Conservation (phyloP, 1,139 yeast genomes). For the Debaryomyces subglobosus region DNA sequence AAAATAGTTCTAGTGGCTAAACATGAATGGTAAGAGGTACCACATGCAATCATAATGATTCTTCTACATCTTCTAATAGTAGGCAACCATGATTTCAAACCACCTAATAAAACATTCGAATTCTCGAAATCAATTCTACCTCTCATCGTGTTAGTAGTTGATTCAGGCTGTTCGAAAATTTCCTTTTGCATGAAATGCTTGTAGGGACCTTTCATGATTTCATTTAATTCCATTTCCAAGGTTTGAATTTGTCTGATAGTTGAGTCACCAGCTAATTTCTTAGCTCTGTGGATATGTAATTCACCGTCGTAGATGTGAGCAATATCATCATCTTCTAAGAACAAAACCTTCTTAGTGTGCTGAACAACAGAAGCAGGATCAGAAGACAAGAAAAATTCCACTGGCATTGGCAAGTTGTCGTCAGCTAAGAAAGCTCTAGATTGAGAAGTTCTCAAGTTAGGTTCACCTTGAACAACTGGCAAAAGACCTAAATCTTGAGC, state of each 20-base stretch:
- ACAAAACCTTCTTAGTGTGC: conserved; percentile 95
- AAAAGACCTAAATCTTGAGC: conserved; percentile 32
- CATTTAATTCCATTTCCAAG: conserved; percentile 93
- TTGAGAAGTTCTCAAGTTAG: conserved; percentile 80
- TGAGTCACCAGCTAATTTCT: conserved; percentile 87
- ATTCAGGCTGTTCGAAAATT: conserved; percentile 97
- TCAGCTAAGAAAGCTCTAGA: conserved; percentile 91
- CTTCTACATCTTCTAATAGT: conserved; percentile 94
- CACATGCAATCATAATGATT: conserved; percentile 98
- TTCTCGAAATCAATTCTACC: conserved; percentile 95
- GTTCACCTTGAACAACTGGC: conserved; percentile 48
- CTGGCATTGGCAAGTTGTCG: conserved; percentile 91
- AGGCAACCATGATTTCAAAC: conserved; percentile 80
- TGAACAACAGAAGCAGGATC: conserved; percentile 98
- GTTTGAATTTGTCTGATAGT: conserved; percentile 96
- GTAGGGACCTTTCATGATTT: conserved; percentile 97
- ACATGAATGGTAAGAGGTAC: conserved; percentile 98
- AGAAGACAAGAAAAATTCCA: conserved; percentile 93
- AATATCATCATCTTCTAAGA: conserved; percentile 96
- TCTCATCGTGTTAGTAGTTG: conserved; percentile 98
- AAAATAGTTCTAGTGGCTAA: conserved; percentile 94
- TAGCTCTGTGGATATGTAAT: conserved; percentile 95
- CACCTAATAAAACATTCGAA: conserved; percentile 81
- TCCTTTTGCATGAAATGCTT: conserved; percentile 99
- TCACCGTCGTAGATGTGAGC: conserved; percentile 99